Evolutionary conservation across 441 rosid species (phyloP).

Genomic region (Aquilaria agallochum): DNA sequence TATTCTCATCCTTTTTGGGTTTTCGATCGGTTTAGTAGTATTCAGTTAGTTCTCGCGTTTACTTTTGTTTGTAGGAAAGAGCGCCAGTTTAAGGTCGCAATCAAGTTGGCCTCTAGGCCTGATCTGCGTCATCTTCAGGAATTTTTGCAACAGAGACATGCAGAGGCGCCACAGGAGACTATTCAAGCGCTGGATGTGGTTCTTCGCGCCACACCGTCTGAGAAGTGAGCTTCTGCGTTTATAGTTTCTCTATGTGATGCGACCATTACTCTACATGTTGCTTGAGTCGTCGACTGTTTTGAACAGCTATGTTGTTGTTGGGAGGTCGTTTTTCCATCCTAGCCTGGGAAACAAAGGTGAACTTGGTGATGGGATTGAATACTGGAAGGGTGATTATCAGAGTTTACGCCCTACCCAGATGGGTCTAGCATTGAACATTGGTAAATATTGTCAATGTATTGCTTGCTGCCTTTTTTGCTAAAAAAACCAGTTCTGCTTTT

Average conservation of each 20-base stretch:
- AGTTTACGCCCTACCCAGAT: conserved; percentile 54
- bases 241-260: background rate
- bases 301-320: conserved; percentile 34
- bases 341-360: conserved; percentile 25
- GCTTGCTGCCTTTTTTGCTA: background rate
- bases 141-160: conserved; percentile 42
- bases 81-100: conserved; percentile 33
- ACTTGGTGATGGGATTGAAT: conserved; percentile 41
- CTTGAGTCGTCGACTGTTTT: background rate
- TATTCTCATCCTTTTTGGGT: background rate
- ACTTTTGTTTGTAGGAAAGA: conserved; percentile 17
- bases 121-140: conserved; percentile 27
- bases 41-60: background rate
- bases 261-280: background rate
- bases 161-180: conserved; percentile 42
- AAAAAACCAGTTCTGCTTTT: conserved; percentile 8
- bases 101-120: conserved; percentile 40
- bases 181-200: conserved; percentile 36
- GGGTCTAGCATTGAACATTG: conserved; percentile 51
- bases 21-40: background rate
- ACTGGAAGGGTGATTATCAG: conserved; percentile 55
- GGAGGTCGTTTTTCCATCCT: conserved; percentile 42
- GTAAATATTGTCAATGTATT: conserved; percentile 12
- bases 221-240: conserved; percentile 19
- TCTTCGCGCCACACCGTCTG: conserved; percentile 34